Evolutionary conservation across 305 asterid genomes (phyloP), one percentile per base, ranked within the genome.

Genomic region (Solanum chacoense): DNA sequence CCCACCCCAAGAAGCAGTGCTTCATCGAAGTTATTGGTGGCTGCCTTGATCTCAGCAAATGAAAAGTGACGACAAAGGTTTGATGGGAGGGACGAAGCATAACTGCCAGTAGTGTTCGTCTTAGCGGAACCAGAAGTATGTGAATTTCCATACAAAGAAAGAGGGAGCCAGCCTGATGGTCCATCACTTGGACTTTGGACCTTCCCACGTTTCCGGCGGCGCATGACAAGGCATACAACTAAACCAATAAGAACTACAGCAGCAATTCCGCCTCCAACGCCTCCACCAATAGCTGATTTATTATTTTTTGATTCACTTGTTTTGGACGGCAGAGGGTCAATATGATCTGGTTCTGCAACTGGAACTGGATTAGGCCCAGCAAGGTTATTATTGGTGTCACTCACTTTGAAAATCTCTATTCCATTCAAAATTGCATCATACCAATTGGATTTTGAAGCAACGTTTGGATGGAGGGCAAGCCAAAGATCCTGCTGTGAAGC

Each of bases 21-120:
- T 92, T 96, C 98, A 1, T 95, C 98, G 9, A 96, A 96, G 93
- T 93, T 91, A 16, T 94, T 93, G 38, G 98, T 96, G 91, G 98
- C 98, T 24, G 96, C 89, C 90, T 94, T 94, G 93, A 96, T 96
- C 88, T 96, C 98, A 55, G 95, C 94, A 85, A 96, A 93, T 36
- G 98, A 96, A 85, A 96, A 96, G 92, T 96, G 98, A 89, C 98
- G 98, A 90, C 98, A 95, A 76, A 94, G 95, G 89, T 94, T 95
- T 29, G 96, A 90, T 20, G 98, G 98, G 38, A 94, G 95, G 88
- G 98, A 94, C 85, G 98, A 93, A 42, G 94, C 92, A 16, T 94
- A 91, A 79, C 98, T 95, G 50, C 98, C 97, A 0, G 97, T 95
- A 83, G 98, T 94, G 94, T 91, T 96, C 3, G 98, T 93, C 94